Evolutionary conservation across 1,139 yeast genomes (phyloP), one percentile per base, ranked within the genome.

Genomic region (Pichia sp.): DNA sequence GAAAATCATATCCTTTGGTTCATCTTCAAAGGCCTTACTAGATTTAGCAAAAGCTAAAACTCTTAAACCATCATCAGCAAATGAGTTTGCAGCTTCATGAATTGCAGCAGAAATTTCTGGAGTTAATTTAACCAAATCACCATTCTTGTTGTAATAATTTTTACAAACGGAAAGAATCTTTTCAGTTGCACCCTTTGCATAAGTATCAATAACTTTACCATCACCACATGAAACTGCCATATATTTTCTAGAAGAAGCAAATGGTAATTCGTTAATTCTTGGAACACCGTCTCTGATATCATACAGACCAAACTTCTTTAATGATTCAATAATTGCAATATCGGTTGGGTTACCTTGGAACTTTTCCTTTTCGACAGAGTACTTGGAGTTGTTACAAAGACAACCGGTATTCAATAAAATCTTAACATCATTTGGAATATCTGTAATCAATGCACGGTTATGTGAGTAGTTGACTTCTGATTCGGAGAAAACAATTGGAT

Each of bases 281-380:
- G 76, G 71, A 50, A 71, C 73, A 18, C 81, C 74, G 42, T 73
- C 75, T 65, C 97, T 81, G 9, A 67, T 63, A 65, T 91, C 97
- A 10, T 79, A 81, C 48, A 88, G 65, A 4, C 84, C 88, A 67
- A 89, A 89, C 52, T 78, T 79, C 7, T 79, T 73, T 50, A 90
- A 72, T 34, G 82, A 77, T 66, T 88, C 96, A 48, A 90, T 72
- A 40, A 93, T 70, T 0, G 98, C 98, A 59, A 90, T 82, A 67
- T 93, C 99, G 30, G 96, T 88, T 39, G 99, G 96, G 65, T 91
- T 93, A 34, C 98, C 99, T 46, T 88, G 81, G 59, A 70, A 84
- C 59, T 79, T 83, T 53, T 81, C 88, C 60, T 76, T 77, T 58
- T 86, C 96, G 17, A 71, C 68, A 0, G 94, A 84, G 54, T 68